phyloP scores from a whole-genome alignment of 768 basidiomycete species.

The Termitomyces sp. region DNA sequence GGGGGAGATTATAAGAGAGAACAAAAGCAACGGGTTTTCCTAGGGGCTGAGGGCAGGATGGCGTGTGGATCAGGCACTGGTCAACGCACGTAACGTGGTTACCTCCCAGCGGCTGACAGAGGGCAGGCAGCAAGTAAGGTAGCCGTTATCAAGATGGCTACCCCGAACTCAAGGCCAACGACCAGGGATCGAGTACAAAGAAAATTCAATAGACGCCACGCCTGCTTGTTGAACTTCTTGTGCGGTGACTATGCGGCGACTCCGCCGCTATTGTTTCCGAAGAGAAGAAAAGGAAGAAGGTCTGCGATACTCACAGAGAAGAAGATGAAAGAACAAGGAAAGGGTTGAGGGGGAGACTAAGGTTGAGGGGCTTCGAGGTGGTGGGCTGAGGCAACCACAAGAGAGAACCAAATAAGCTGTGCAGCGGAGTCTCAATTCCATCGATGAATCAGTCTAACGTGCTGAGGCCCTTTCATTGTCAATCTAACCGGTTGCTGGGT shows the following conservation, averaged over 20 bases:
- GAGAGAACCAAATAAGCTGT: conserved; percentile 45
- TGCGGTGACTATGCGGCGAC: conserved; percentile 15
- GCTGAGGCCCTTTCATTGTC: conserved; percentile 1
- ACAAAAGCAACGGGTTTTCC: conserved; percentile 28
- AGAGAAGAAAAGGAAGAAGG: conserved; percentile 15
- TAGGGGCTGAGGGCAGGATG: conserved; percentile 35
- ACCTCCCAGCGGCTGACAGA: conserved; percentile 31
- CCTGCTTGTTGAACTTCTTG: conserved; percentile 15
- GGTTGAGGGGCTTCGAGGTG: conserved; percentile 26
- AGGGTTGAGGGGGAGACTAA: conserved; percentile 15
- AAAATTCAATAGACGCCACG: conserved; percentile 19
- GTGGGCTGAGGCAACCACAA: conserved; percentile 28
- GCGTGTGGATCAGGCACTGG: conserved; percentile 42
- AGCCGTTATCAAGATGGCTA: conserved; percentile 10
- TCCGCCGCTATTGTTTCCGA: conserved; percentile 12
- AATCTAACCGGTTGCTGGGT: background rate
- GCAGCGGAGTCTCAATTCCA: conserved; percentile 51
- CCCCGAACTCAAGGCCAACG: background rate
- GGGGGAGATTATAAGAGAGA: conserved; percentile 14
- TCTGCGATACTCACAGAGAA: conserved; percentile 24
- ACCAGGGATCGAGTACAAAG: conserved; percentile 1
- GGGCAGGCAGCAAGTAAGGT: conserved; percentile 6
- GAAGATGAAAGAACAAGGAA: conserved; percentile 6
- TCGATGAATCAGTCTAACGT: conserved; percentile 24
- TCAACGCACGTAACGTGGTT: conserved; percentile 37